Base-by-base conservation (phyloP, 2,329 filamentous ascomycete species). In the Nemania diffusa region DNA sequence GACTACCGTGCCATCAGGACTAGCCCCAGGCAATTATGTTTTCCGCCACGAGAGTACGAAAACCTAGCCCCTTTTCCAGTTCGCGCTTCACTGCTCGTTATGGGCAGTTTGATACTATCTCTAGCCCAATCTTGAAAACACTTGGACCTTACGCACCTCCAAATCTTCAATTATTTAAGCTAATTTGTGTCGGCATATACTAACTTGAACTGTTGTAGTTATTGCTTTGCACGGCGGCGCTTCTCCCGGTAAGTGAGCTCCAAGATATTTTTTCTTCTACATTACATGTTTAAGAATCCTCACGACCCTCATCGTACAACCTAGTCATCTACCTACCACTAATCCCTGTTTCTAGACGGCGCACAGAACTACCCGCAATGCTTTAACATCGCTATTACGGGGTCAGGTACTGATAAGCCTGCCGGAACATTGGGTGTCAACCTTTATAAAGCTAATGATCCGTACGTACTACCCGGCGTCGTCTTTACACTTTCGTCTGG, bases 321-420 rank as follows among this genome's bases (percentile, higher is more conserved):
- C 24, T 29, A n/a, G n/a, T n/a, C n/a, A 15, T 17, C 17, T 59
- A 22, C 7, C 8, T 20, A n/a, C 9, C 40, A 15, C 50, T 62
- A 57, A 65, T 20, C 15, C 27, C 9, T 44, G 2, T 73, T 77
- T 52, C 62, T 72, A 62, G 75, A 82, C 70, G 82, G 83, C 13
- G 82, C 83, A 53, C 82, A 85, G 75, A 81, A 81, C 75, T 84
- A 84, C 74, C 82, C 83, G 50, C 82, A 84, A 70, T 84, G 87
- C 75, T 77, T 87, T 74, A 88, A 89, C 80, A 75, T 89, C 66
- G 80, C 84, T 66, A 80, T 89, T 69, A 84, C 82, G 42, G 84
- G 85, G 48, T 82, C 84, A 62, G 73, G 73, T 34, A 82, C 80
- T 57, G 69, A 71, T 15, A 79, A 79, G 67, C 80, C 81, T 24